Evolutionary conservation across 495 filamentous ascomycete species (phyloP), one percentile per base, ranked within the genome.

Genomic region (Aspergillus wentii): DNA sequence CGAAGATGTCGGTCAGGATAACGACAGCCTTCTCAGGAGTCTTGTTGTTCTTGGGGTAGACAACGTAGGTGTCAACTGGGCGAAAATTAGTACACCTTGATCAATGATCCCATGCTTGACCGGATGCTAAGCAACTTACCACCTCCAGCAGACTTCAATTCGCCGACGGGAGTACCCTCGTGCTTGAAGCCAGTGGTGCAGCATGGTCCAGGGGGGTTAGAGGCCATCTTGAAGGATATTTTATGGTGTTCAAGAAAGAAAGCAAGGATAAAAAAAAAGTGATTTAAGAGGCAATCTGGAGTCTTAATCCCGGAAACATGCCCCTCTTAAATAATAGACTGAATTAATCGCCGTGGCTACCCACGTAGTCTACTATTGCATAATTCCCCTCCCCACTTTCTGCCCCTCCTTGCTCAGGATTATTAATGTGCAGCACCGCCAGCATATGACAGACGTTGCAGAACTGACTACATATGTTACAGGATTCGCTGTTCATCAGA

Each of bases 1-100:
- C 75, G 50, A 86, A 73, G 50, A 86, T 73, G 46, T 88, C 84
- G 23, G 78, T 74, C 28, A 86, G 48, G 57, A 67, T 55, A 41
- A 71, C 13, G 36, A 71, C 43, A 28, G 61, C 66, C 47, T 62
- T 68, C 14, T 68, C 62, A 29, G 65, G 48, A 30, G 30, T 58
- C 51, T 63, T 66, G 65, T 37, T 59, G 43, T 55, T 50, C 51
- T 65, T 59, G 40, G 68, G 66, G 49, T 56, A 61, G 39, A 49
- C 44, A 35, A 71, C 47, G 46, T 71, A 71, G 46, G 62, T 66
- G 15, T 62, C 42, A 43, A 65, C 68, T 71, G 37, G 2, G 13
- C 11, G 26, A 35, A 16, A 36, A 4, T 14, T 14, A 34, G 34
- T 11, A 13, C 8, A 36, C 17, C 16, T 13, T 15, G 22, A 67